Evolutionary conservation across 2,329 filamentous ascomycete genomes (phyloP), one percentile per base, ranked within the genome.

Genomic region (Raffaelea deltoideospora): DNA sequence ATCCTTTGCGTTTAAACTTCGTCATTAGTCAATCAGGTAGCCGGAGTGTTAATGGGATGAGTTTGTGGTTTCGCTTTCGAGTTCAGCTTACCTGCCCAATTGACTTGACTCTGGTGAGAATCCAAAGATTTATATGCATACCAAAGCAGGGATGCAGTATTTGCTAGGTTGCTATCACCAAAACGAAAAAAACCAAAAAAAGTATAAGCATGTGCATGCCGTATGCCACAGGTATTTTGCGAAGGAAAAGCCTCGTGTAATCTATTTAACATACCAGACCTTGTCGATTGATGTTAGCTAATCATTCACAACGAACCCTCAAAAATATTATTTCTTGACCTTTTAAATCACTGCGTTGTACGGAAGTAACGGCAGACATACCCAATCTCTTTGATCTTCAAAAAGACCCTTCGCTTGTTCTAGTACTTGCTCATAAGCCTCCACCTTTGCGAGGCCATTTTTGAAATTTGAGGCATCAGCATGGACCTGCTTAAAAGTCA

Each of bases 381-480:
- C 82, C 83, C 83, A 88, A 50, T 88, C 87, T 35, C 76, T 67
- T 53, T 88, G 82, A 7, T 67, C 80, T 19, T 75, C 67, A 46
- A 85, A 75, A 1, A 90, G 61, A 1, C 74, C 73, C 43, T 71
- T 65, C 1, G 79, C 76, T 51, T 86, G 77, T 35, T 78, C 63
- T 11, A 86, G 58, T 2, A 88, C 73, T 48, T 87, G 81, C 43
- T 70, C 65, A 46, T 87, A 87, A 19, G 78, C 80, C 43, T 82
- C 72, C 40, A 72, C 63, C 56, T 87, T 88, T 37, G 66, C 72
- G 41, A 84, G 56, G 45, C 72, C 74, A 13, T 65, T 51, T 34
- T 63, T 65, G 56, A 88, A 88, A 48, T 73, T 83, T 36, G 80
- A 82, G 3, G 81, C 73, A 52, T 88, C 81, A 35, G 83, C 82